Evolutionary conservation across 345 rosid genomes (phyloP).

Genomic region (Erucastrum elatum): DNA sequence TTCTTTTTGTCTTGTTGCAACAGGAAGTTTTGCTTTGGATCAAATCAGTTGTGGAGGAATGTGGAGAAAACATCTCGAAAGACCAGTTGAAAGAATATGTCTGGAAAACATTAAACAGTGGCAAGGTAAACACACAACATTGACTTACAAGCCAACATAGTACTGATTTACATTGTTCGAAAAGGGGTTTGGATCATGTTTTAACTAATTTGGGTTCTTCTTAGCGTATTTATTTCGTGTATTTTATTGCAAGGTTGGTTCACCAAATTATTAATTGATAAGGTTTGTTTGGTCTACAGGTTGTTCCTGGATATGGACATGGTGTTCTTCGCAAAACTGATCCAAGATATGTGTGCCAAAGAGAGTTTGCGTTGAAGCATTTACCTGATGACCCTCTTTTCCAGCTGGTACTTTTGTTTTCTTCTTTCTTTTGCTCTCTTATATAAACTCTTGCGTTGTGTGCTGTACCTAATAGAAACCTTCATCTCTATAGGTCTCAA

Average conservation of each 20-base stretch:
- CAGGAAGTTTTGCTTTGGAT: conserved; percentile 99
- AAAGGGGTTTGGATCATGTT: background rate
- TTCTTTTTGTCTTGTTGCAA: conserved; percentile 17
- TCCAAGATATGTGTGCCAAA: conserved; percentile 92
- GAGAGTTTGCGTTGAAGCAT: conserved; percentile 98
- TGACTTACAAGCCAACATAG: background rate
- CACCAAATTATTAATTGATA: conserved; percentile 2
- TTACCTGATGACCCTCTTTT: conserved; percentile 91
- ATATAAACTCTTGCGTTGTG: background rate
- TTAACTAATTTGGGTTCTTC: conserved; percentile 1
- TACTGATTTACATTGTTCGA: background rate
- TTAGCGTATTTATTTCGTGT: background rate
- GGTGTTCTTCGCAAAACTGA: conserved; percentile 97
- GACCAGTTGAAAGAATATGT: conserved; percentile 89
- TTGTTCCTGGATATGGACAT: conserved; percentile 98
- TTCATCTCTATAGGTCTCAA: conserved; percentile 68
- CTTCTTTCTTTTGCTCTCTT: background rate
- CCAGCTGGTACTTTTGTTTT: conserved; percentile 64
- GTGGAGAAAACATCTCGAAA: conserved; percentile 74
- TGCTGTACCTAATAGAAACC: conserved; percentile 27
- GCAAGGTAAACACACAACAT: conserved; percentile 61
- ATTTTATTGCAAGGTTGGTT: background rate
- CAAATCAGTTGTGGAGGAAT: conserved; percentile 87
- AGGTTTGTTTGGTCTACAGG: conserved; percentile 46
- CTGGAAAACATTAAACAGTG: conserved; percentile 91